These are phyloP conservation scores for Colletotrichum sp. DNA, from an alignment of 2,329 filamentous ascomycete species.

Conservation along the genomic window DNA sequence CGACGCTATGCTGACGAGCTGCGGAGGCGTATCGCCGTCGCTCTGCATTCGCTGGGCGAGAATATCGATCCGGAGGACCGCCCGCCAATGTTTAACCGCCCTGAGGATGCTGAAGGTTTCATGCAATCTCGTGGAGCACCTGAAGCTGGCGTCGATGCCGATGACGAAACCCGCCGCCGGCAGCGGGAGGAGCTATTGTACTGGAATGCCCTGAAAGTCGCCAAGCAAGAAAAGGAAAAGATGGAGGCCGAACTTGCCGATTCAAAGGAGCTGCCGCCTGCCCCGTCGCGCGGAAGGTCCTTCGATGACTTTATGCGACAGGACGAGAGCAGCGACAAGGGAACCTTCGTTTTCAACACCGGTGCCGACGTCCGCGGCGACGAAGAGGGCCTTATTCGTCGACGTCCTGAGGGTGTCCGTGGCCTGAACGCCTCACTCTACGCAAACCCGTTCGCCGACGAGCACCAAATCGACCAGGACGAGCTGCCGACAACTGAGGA, in stretches of 20 bases:
- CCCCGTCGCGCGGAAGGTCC: constrained; percentile 38
- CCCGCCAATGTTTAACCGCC: constrained; percentile 66
- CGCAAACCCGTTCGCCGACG: constrained; percentile 65
- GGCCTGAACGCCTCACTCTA: constrained; percentile 53
- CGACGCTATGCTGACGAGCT: constrained; percentile 66
- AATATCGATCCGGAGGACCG: constrained; percentile 51
- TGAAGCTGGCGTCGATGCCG: constrained; percentile 61
- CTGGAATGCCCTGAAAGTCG: constrained; percentile 64
- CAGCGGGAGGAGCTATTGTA: constrained; percentile 71
- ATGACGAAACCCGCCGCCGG: constrained; percentile 64
- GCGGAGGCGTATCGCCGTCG: constrained; percentile 64
- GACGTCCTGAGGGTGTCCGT: constrained; percentile 50
- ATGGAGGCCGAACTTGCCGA: constrained; percentile 23
- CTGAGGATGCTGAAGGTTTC: constrained; percentile 71
- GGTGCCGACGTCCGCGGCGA: constrained; percentile 49
- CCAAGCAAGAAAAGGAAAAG: constrained; percentile 45
- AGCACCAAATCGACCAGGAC: constrained; percentile 57
- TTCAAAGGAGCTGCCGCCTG: constrained; percentile 11
- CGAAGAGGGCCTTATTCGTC: constrained; percentile 52
- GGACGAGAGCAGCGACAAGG: constrained; percentile 56
- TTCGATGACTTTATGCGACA: constrained; percentile 66
- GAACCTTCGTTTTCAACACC: constrained; percentile 63
- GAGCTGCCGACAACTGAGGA: constrained; percentile 37
- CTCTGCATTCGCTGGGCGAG: constrained; percentile 64
- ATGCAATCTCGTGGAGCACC: constrained; percentile 54